phyloP scores from a whole-genome alignment of 768 basidiomycete genomes.

The Termitomyces sp. region DNA sequence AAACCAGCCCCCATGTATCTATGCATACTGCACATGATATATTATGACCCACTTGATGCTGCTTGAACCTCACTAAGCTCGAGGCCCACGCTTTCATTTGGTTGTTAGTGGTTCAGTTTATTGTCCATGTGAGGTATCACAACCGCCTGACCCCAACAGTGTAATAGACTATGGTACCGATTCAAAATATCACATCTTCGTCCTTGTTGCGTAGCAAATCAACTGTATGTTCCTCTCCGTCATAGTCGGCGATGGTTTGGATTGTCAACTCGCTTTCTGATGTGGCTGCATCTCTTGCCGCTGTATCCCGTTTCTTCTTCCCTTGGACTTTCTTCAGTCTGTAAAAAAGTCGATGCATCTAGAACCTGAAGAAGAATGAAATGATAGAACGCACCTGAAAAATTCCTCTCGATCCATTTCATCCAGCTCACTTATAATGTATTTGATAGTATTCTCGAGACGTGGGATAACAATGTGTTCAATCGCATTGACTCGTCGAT shows the following conservation, averaged over 20 bases:
- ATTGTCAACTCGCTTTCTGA: slow-evolving; percentile 23
- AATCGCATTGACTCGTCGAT: slow-evolving; percentile 97
- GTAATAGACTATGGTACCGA: not conserved
- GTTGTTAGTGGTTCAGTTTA: not conserved
- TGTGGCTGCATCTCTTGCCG: slow-evolving; percentile 29
- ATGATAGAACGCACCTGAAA: slow-evolving; percentile 54
- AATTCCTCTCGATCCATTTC: slow-evolving; percentile 98
- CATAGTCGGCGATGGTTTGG: slow-evolving; percentile 27
- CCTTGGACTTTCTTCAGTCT: slow-evolving; percentile 96
- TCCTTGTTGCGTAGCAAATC: slow-evolving; percentile 84
- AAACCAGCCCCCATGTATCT: slow-evolving; percentile 61
- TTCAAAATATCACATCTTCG: slow-evolving; percentile 88
- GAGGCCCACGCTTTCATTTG: too few relatives aligned
- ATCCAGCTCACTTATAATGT: slow-evolving; percentile 94
- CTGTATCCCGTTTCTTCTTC: slow-evolving; percentile 88
- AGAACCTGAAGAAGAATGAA: not conserved
- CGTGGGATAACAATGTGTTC: slow-evolving; percentile 96
- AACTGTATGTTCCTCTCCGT: slow-evolving; percentile 28
- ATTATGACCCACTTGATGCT: slow-evolving; percentile 6
- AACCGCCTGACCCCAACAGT: not conserved
- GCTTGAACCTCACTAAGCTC: not conserved
- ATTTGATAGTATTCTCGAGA: slow-evolving; percentile 96
- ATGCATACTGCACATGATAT: slow-evolving; percentile 51
- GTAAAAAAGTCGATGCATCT: slow-evolving; percentile 7
- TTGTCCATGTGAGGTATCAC: slow-evolving; percentile 6